Evolutionary conservation across 2,329 filamentous ascomycete genomes (phyloP), one percentile per base, ranked within the genome.

Genomic region (Aspergillus novoparasiticus): DNA sequence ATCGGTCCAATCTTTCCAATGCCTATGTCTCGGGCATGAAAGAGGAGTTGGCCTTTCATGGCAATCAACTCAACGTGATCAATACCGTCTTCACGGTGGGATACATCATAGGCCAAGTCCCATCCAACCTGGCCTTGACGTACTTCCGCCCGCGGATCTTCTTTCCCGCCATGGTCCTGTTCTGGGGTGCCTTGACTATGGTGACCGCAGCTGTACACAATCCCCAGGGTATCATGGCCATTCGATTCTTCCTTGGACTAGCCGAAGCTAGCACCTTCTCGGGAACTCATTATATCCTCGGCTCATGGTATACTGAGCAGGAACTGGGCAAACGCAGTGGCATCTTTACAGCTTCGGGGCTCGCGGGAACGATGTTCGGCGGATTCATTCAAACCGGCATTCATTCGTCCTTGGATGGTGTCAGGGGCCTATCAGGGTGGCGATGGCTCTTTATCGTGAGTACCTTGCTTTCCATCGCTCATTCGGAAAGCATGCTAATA

Each of bases 1-100:
- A 84, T 65, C 75, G 77, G 46, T 79, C 78, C 63, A 82, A 83
- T 61, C 72, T 84, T 50, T 79, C 79, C 62, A 84, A 84, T 67
- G 83, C 83, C 3, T 85, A 76, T 61, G 74, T 77, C n/a, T 75
- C 72, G 1, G 75, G 75, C 21, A 76, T 76, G 74, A 68, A 72
- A 60, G 72, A 77, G 62, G 75, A 76, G 50, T 68, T 77, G 11
- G 51, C 64, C 48, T 74, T 77, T 46, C 60, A 71, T 4, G 75
- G 75, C 11, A 76, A 73, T 50, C 67, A 77, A 59, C 63, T 71
- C 43, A 73, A 71, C 59, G 48, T 68, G 2, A 69, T 74, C 59
- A 70, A 68, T 11, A 73, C 71, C 1, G 56, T 72, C 16, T 72
- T 71, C 50, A 70, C 71, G 0, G 68, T 72, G 39, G 71, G 71